Conservation (phyloP, 192 early-diverging fungal species). For the Neocallimastix lanati region DNA sequence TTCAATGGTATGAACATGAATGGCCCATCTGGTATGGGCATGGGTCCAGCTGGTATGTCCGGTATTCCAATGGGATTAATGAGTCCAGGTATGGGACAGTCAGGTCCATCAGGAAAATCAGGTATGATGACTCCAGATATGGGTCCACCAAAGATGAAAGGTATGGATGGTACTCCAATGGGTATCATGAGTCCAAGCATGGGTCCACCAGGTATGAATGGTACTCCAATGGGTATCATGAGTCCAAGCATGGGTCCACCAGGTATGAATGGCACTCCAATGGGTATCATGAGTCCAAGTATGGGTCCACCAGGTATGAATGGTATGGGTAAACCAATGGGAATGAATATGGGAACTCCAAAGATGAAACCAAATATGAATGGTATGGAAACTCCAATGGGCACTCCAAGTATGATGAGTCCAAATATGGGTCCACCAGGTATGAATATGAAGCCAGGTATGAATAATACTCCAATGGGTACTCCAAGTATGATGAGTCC, state of each 20-base stretch:
- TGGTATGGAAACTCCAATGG: too few species aligned
- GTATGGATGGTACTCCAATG: too few species aligned
- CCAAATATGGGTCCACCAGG: neutral
- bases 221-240: neutral
- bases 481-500: neutral
- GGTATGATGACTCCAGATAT: too few species aligned
- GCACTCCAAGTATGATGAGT: neutral
- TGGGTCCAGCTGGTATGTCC: neutral
- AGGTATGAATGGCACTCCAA: neutral
- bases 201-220: neutral
- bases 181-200: neutral
- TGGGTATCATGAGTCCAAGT: neutral
- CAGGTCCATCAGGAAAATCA: too few species aligned
- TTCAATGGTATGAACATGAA: neutral
- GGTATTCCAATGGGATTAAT: neutral
- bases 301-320: too few species aligned
- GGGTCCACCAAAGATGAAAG: too few species aligned
- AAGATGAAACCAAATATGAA: neutral
- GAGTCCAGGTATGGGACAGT: neutral
- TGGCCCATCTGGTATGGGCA: neutral
- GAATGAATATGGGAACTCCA: neutral
- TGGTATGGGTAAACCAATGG: too few species aligned
- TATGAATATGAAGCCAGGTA: neutral
- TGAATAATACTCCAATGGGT: neutral
- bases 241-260: neutral